phyloP scores from a whole-genome alignment of 202 grass and related monocot genomes.

The Carex arenaria region DNA sequence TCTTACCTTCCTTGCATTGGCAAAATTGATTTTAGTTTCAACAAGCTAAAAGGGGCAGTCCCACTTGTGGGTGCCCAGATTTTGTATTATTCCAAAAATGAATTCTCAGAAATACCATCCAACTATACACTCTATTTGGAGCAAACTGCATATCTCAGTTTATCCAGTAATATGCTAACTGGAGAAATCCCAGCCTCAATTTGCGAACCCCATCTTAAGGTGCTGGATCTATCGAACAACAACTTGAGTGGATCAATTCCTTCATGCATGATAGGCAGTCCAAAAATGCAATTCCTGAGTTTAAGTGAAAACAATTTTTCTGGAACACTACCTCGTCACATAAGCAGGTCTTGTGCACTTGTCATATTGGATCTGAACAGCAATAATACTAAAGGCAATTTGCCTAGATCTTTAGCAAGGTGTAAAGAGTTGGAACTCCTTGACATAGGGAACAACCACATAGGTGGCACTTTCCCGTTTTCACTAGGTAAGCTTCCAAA shows the following conservation, averaged over 20 bases:
- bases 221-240: too few species aligned
- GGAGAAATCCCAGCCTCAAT: too few species aligned
- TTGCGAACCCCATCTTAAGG: too few species aligned
- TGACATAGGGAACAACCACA: background rate
- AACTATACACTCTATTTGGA: too few species aligned
- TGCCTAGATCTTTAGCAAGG: background rate
- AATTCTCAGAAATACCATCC: too few species aligned
- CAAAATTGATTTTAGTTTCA: slow-evolving; percentile 42
- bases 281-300: slow-evolving; percentile 29
- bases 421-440: background rate
- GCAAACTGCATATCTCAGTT: slow-evolving; percentile 30
- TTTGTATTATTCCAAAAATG: slow-evolving; percentile 29
- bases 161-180: too few species aligned
- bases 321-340: slow-evolving; percentile 22
- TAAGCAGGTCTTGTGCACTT: slow-evolving; percentile 12
- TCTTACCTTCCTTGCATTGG: background rate
- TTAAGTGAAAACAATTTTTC: slow-evolving; percentile 31
- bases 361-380: background rate
- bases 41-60: slow-evolving; percentile 33
- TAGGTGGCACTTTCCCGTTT: too few species aligned
- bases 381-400: background rate
- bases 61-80: slow-evolving; percentile 10
- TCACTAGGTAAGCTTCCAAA: too few species aligned
- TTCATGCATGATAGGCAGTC: slow-evolving; percentile 26
- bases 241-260: slow-evolving; percentile 44